Evolutionary conservation across 2,329 filamentous ascomycete species (phyloP).

Genomic region (Paraphaeosphaeria minitans): DNA sequence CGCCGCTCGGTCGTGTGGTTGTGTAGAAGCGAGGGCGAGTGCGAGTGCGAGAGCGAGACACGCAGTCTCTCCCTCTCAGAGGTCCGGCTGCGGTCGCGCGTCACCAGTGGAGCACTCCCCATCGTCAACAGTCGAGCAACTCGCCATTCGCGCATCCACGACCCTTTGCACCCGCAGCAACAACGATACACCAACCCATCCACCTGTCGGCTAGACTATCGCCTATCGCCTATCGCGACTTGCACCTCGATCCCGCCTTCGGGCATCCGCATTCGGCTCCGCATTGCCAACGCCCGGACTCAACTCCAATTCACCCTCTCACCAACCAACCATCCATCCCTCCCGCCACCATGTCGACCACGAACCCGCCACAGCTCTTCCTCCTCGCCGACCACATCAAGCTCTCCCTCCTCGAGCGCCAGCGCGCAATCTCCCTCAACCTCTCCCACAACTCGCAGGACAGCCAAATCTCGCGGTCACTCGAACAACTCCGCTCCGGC

Average conservation of each 20-base stretch:
- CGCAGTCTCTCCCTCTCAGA: no score
- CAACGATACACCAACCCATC: background rate
- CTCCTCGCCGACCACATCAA: slow-evolving; percentile 97
- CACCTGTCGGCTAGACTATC: no score
- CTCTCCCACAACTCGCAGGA: slow-evolving; percentile 82
- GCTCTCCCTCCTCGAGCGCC: slow-evolving; percentile 88
- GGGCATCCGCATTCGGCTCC: background rate
- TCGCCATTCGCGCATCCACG: background rate
- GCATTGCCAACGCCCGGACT: background rate
- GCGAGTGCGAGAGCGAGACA: no score
- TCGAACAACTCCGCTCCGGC: slow-evolving; percentile 84
- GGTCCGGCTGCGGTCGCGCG: background rate
- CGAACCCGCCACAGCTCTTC: slow-evolving; percentile 75
- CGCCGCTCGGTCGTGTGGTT: slow-evolving; percentile 21
- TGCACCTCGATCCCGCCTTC: background rate
- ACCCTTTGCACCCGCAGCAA: background rate
- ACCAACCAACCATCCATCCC: background rate
- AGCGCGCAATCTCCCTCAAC: slow-evolving; percentile 81
- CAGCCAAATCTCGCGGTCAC: slow-evolving; percentile 83
- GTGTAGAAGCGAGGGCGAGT: slow-evolving; percentile 31
- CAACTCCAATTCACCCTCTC: background rate
- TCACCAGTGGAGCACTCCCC: slow-evolving; percentile 2
- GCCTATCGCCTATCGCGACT: background rate
- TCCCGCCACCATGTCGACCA: slow-evolving; percentile 44
- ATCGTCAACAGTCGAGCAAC: slow-evolving; percentile 1